Evolutionary conservation across 1,284 basidiomycete genomes (phyloP).

Genomic region (Ganoderma lingzhi): DNA sequence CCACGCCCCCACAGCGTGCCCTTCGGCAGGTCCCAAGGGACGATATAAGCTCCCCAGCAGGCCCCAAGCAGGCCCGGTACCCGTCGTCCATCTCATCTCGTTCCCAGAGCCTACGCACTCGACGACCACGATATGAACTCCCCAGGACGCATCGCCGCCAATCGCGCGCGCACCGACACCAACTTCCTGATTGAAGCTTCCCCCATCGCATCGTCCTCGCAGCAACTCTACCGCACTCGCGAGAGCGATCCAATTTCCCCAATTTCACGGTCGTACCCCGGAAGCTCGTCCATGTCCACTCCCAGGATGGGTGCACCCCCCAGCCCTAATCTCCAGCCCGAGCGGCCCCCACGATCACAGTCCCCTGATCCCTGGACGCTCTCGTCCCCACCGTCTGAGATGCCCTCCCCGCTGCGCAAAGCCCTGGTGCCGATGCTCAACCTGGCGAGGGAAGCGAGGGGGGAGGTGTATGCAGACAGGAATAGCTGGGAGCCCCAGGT

Average conservation of each 20-base stretch:
- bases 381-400: slow-evolving; percentile 31
- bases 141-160: slow-evolving; percentile 18
- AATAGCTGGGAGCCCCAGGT: slow-evolving; percentile 8
- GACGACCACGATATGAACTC: slow-evolving; percentile 21
- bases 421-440: slow-evolving; percentile 28
- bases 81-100: slow-evolving; percentile 23
- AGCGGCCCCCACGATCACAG: slow-evolving; percentile 27
- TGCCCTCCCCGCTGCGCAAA: slow-evolving; percentile 29
- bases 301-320: slow-evolving; percentile 26
- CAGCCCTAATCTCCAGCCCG: slow-evolving; percentile 30
- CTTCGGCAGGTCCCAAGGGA: slow-evolving; percentile 22
- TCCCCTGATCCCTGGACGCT: slow-evolving; percentile 32
- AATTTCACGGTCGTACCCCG: slow-evolving; percentile 29
- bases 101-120: slow-evolving; percentile 17
- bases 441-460: slow-evolving; percentile 28
- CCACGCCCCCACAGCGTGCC: slow-evolving; percentile 30
- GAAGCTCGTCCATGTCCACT: slow-evolving; percentile 23
- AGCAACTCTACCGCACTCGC: slow-evolving; percentile 22
- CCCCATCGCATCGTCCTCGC: slow-evolving; percentile 16
- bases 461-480: slow-evolving; percentile 22
- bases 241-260: slow-evolving; percentile 25
- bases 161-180: slow-evolving; percentile 27
- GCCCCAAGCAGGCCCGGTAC: slow-evolving; percentile 1
- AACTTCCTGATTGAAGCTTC: slow-evolving; percentile 30
- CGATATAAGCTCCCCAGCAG: slow-evolving; percentile 23